These are phyloP conservation scores for Aureobasidium sp. DNA, from an alignment of 2,329 filamentous ascomycete genomes.

Conservation along the genomic window DNA sequence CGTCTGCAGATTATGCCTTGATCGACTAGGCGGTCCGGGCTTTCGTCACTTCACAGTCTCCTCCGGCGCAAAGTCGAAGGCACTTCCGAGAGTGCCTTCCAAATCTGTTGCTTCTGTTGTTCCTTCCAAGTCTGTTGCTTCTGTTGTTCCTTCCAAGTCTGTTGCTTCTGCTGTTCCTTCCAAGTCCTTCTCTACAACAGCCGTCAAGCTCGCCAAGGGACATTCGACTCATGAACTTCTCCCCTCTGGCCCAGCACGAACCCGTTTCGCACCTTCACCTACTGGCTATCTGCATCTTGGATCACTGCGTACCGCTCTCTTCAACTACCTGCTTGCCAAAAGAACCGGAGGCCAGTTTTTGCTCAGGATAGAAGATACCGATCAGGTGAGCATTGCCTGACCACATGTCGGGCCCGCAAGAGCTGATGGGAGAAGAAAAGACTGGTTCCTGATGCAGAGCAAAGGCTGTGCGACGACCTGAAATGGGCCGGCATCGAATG, in stretches of 20 bases:
- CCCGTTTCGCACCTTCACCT: conserved; percentile 90
- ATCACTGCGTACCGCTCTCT: conserved; percentile 86
- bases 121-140: too few species aligned
- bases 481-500: conserved; percentile 83
- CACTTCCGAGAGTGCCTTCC: neutral
- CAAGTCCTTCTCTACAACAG: conserved; percentile 3
- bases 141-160: too few species aligned
- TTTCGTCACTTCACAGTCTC: neutral
- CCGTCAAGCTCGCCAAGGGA: neutral
- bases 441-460: conserved; percentile 71
- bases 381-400: conserved; percentile 55
- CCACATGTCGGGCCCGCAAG: conserved; percentile 18
- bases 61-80: neutral
- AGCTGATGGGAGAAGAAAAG: conserved; percentile 57
- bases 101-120: neutral
- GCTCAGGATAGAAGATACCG: conserved; percentile 88
- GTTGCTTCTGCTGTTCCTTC: too few species aligned
- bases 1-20: neutral
- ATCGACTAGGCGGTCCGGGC: neutral
- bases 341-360: conserved; percentile 85
- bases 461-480: conserved; percentile 69
- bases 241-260: conserved; percentile 51
- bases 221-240: neutral
- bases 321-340: conserved; percentile 86
- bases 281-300: conserved; percentile 91